These are phyloP conservation scores for Nepenthes mirabilis DNA, from an alignment of 148 eudicot genomes.

Conservation along the genomic window DNA sequence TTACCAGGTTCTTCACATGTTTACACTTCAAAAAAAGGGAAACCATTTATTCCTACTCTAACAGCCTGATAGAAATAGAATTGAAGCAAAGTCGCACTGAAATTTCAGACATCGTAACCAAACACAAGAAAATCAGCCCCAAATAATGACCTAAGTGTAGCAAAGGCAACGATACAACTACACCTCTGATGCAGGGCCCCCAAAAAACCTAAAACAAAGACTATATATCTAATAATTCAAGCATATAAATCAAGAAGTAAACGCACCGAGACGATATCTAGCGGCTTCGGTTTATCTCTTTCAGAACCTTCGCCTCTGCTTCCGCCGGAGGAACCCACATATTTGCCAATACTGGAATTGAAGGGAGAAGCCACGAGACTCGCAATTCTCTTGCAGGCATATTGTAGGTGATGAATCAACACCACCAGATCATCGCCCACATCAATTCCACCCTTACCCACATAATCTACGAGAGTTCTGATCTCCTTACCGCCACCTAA, in stretches of 20 bases:
- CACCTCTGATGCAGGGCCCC: too few species aligned
- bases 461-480: constrained; percentile 53
- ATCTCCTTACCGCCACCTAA: constrained; percentile 15
- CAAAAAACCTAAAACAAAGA: too few species aligned
- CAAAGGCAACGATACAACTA: not conserved
- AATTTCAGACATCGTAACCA: too few species aligned
- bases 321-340: constrained; percentile 8
- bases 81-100: not conserved
- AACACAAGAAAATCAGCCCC: not conserved
- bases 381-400: constrained; percentile 80
- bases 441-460: constrained; percentile 51
- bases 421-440: constrained; percentile 76
- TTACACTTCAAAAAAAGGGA: too few species aligned
- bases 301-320: constrained; percentile 20
- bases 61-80: too few species aligned
- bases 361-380: constrained; percentile 86
- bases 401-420: constrained; percentile 66
- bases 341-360: constrained; percentile 33
- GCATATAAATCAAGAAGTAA: not conserved
- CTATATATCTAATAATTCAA: not conserved
- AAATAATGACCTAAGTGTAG: not conserved
- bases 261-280: constrained; percentile 74
- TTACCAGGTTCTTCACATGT: too few species aligned
- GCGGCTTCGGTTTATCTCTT: constrained; percentile 88
- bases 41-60: too few species aligned